Evolutionary conservation across 805 yeast genomes (phyloP), one percentile per base, ranked within the genome.

Genomic region (Cyberlindnera misumaiensis): DNA sequence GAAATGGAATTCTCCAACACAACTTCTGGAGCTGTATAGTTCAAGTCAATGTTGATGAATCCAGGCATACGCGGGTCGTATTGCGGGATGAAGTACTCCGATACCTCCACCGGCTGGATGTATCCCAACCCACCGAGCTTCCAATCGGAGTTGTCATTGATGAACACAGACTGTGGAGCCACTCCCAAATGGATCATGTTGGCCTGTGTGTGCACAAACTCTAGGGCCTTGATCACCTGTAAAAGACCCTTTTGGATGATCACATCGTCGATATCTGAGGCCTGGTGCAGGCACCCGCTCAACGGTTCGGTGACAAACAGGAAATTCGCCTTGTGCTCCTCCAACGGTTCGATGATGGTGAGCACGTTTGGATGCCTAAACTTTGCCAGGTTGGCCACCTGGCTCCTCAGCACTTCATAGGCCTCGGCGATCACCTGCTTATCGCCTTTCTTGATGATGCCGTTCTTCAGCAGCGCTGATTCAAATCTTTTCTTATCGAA

Each of bases 71-170:
- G 64, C 5, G 88, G 80, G 47, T 87, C 88, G 44, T 75, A 71
- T 35, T 81, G 83, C 51, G 85, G 84, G 32, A 85, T 64, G 47
- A 70, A 78, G 55, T 68, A 83, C 40, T 79, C 86, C 4, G 69
- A 70, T 11, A 75, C 52, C 12, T 71, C 73, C 4, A 42, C 40
- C 10, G 84, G 53, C 66, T 73, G 57, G 63, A 74, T 62, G 36
- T 73, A 67, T 0, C 68, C 80, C 42, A 93, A 70, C 0, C 97
- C 97, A 6, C 83, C 73, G 3, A 93, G 57, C 58, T 90, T 93
- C 97, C 98, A 93, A 61, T 93, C 97, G 4, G 94, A 89, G 47
- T 79, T 83, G 29, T 77, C 82, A 48, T 83, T 89, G 14, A 90
- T 73, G 40, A 83, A 73, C 2, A 93, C 68, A 0, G 95, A 75